Conservation (phyloP, 2,329 filamentous ascomycete genomes). For the Thelonectria olida region DNA sequence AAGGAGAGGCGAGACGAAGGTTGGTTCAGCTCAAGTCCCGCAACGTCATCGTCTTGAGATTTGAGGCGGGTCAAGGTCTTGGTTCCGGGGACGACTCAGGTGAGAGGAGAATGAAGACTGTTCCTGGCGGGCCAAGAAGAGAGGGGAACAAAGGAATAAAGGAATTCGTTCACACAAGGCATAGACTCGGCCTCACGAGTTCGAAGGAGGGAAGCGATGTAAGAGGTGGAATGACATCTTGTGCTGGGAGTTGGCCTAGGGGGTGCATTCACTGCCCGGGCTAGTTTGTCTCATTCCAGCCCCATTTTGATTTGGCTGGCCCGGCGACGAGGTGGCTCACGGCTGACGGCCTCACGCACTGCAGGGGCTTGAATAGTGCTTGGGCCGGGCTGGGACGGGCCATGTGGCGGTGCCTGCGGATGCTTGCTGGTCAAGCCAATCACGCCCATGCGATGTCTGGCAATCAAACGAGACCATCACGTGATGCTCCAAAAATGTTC, state of each 20-base stretch:
- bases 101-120: neutral
- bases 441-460: neutral
- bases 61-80: constrained; percentile 20
- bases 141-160: constrained; percentile 7
- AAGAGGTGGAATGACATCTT: constrained; percentile 41
- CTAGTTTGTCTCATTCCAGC: constrained; percentile 35
- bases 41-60: constrained; percentile 40
- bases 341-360: neutral
- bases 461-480: too few relatives aligned
- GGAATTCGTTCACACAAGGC: constrained; percentile 12
- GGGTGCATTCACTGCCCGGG: constrained; percentile 26
- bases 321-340: constrained; percentile 42
- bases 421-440: neutral
- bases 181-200: constrained; percentile 31
- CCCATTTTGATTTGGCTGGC: constrained; percentile 38
- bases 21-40: constrained; percentile 36
- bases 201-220: constrained; percentile 39
- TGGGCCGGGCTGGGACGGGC: neutral
- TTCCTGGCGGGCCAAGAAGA: constrained; percentile 9
- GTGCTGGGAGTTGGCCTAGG: constrained; percentile 27
- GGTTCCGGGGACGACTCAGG: constrained; percentile 6
- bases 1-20: constrained; percentile 26
- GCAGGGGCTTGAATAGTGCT: constrained; percentile 18
- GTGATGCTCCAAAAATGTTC: constrained; percentile 41
- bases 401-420: constrained; percentile 26